Evolutionary conservation across 1,284 basidiomycete genomes (phyloP).

Genomic region (Malassezia globosa): DNA sequence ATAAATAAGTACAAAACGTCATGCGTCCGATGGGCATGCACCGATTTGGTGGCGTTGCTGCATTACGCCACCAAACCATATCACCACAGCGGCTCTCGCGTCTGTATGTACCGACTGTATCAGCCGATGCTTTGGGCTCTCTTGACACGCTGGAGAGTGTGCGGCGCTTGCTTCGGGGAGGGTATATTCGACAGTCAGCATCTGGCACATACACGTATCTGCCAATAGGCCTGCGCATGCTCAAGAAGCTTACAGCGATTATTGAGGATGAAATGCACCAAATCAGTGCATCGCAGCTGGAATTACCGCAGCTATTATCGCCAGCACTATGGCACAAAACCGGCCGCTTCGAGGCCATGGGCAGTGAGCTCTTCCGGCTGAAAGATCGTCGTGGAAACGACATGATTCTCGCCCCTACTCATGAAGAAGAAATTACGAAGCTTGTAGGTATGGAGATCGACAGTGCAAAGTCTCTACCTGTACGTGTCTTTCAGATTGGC

Average conservation of each 20-base stretch:
- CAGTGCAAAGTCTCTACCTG: slow-evolving; percentile 35
- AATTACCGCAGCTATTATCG: slow-evolving; percentile 44
- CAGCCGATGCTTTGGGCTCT: slow-evolving; percentile 2
- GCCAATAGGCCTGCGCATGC: slow-evolving; percentile 40
- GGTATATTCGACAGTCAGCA: slow-evolving; percentile 43
- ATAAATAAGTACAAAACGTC: too few species aligned
- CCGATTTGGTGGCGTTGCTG: too few species aligned
- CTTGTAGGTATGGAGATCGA: slow-evolving; percentile 39
- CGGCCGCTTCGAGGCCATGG: slow-evolving; percentile 37
- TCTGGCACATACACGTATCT: slow-evolving; percentile 47
- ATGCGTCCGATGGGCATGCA: too few species aligned
- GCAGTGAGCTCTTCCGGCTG: slow-evolving; percentile 45
- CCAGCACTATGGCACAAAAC: slow-evolving; percentile 40
- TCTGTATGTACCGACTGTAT: slow-evolving; percentile 15
- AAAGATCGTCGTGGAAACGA: slow-evolving; percentile 38
- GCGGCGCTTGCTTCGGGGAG: slow-evolving; percentile 33
- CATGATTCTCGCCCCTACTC: slow-evolving; percentile 46
- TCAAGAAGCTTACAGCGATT: slow-evolving; percentile 38
- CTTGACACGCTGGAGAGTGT: slow-evolving; percentile 17
- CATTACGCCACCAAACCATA: too few species aligned
- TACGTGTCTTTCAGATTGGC: slow-evolving; percentile 45
- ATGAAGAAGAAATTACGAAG: slow-evolving; percentile 48
- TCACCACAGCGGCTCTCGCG: slow-evolving; percentile 9
- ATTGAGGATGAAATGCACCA: slow-evolving; percentile 42
- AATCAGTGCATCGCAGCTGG: slow-evolving; percentile 38